Conservation (phyloP, 2,329 filamentous ascomycete species). For the Rhynchosporium secalis region DNA sequence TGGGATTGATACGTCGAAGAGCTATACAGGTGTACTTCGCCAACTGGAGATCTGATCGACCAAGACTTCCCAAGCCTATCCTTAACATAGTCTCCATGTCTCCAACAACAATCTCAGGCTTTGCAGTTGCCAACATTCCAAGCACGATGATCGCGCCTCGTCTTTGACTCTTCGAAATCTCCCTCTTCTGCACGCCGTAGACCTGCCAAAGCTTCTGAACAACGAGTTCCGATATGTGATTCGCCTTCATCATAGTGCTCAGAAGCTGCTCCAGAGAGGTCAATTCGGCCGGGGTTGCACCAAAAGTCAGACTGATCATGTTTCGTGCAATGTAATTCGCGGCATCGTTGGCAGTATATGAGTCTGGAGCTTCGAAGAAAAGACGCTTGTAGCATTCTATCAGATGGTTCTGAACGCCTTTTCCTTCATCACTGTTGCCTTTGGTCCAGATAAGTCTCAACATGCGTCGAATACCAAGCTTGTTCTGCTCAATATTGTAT, state of each 20-base stretch:
- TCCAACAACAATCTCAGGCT: slow-evolving; percentile 87
- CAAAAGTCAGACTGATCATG: slow-evolving; percentile 98
- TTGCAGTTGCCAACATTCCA: slow-evolving; percentile 92
- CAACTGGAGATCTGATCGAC: slow-evolving; percentile 78
- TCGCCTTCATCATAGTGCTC: slow-evolving; percentile 96
- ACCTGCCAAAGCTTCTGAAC: slow-evolving; percentile 96
- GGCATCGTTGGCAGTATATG: slow-evolving; percentile 83
- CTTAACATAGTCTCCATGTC: slow-evolving; percentile 94
- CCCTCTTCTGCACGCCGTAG: slow-evolving; percentile 88
- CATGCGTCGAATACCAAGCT: slow-evolving; percentile 91
- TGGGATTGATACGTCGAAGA: slow-evolving; percentile 84
- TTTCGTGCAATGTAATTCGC: slow-evolving; percentile 96
- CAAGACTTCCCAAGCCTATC: slow-evolving; percentile 80
- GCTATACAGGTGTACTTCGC: slow-evolving; percentile 97
- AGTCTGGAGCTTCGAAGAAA: slow-evolving; percentile 92
- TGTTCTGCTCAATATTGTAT: slow-evolving; percentile 93
- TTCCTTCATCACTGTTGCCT: slow-evolving; percentile 97
- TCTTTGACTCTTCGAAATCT: slow-evolving; percentile 88
- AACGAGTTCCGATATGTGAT: slow-evolving; percentile 81
- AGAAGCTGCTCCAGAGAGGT: slow-evolving; percentile 94
- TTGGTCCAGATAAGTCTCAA: slow-evolving; percentile 98
- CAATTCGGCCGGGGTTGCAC: slow-evolving; percentile 88
- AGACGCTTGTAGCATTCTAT: slow-evolving; percentile 96
- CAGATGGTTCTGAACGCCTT: slow-evolving; percentile 92
- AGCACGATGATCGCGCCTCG: slow-evolving; percentile 93